Evolutionary conservation across 2,329 filamentous ascomycete species (phyloP), one percentile per base, ranked within the genome.

Genomic region (Nemania sp.): DNA sequence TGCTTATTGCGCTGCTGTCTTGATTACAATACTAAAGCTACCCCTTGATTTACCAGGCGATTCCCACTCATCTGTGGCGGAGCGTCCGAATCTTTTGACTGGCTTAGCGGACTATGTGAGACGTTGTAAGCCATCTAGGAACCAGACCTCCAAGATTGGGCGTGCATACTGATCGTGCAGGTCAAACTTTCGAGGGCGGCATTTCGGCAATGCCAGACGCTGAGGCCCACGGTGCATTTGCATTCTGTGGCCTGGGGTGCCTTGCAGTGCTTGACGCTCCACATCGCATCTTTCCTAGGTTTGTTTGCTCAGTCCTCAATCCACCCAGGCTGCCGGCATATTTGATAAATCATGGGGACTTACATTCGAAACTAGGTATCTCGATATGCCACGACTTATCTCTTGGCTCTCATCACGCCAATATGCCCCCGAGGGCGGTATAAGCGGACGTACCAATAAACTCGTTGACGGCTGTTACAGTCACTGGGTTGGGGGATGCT

Each of bases 401-500:
- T 85, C 87, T 56, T 99, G 94, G 91, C 82, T 99, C 33, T 93
- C 91, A 6, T 86, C 90, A 39, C 86, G 91, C 55, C 94, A 99
- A 72, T 89, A 93, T 70, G 85, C 86, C 24, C 94, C 93, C 3
- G 94, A 97, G 71, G 92, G 92, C 60, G 94, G 94, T 30, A 92
- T 96, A 68, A 89, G 90, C 34, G 94, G 94, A 57, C 88, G 94
- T 63, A 96, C 93, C 23, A 97, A 97, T 79, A 99, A 99, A 75
- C 81, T 99, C 26, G 94, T 97, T 26, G 94, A 99, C 72, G 94
- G 93, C 40, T 99, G 94, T 75, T 99, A 99, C 76, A 96, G 90
- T 70, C 93, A 97, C 73, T 99, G 94, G 94, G 88, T 96, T 28
- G 94, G 94, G 49, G 89, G 89, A 49, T 97, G 92, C 75, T 99